Conservation (phyloP, 805 yeast genomes). For the Candida dendrica region DNA sequence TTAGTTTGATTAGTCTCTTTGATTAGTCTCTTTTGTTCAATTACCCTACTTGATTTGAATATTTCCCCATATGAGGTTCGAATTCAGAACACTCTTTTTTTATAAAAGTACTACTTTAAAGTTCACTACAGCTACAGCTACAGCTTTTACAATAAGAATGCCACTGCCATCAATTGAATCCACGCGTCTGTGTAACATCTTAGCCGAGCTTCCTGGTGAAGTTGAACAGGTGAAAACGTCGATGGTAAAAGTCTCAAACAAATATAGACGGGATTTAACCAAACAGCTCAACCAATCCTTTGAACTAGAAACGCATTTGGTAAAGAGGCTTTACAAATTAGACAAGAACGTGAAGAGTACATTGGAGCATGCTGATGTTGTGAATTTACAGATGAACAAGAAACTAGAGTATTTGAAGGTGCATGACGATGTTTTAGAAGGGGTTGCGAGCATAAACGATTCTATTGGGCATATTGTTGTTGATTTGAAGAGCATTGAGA, state of each 20-base stretch:
- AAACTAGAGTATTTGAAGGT: slow-evolving; percentile 7
- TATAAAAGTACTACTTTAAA: too few species aligned
- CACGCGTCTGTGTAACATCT: slow-evolving; percentile 4
- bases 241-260: neutral
- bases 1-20: too few species aligned
- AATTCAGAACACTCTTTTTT: too few species aligned
- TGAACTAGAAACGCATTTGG: neutral
- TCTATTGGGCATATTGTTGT: slow-evolving; percentile 8
- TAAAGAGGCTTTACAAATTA: neutral
- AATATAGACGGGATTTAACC: slow-evolving; percentile 3
- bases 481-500: slow-evolving; percentile 27
- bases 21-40: too few species aligned
- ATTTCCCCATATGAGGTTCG: too few species aligned
- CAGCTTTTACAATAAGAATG: neutral
- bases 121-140: too few species aligned
- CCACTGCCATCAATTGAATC: slow-evolving; percentile 9
- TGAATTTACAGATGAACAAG: slow-evolving; percentile 6
- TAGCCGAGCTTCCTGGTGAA: slow-evolving; percentile 5
- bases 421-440: slow-evolving; percentile 2
- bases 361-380: slow-evolving; percentile 2
- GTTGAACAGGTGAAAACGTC: slow-evolving; percentile 2
- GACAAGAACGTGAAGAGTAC: slow-evolving; percentile 2
- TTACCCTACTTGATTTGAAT: too few species aligned
- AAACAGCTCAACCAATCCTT: slow-evolving; percentile 1
- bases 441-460: slow-evolving; percentile 6